These are phyloP conservation scores for Penicillium sp. DNA, from an alignment of 2,329 filamentous ascomycete genomes.

Conservation along the genomic window DNA sequence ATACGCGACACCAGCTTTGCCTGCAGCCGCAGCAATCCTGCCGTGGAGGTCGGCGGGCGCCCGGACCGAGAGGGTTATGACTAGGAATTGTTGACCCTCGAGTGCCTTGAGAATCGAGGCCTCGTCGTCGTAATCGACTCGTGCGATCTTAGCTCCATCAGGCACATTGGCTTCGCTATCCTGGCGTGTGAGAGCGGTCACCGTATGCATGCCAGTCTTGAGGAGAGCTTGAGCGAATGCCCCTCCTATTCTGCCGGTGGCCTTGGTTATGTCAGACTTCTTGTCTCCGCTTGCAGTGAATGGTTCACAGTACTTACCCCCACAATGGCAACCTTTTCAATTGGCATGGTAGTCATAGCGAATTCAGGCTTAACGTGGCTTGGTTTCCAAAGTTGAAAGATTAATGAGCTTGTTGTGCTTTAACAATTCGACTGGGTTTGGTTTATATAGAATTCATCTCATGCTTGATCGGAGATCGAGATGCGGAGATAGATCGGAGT, in stretches of 20 bases:
- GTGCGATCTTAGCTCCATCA: conserved; percentile 42
- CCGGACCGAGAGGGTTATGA: conserved; percentile 52
- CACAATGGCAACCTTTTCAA: conserved; percentile 39
- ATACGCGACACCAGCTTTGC: conserved; percentile 55
- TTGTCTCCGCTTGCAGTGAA: background rate
- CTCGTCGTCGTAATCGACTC: conserved; percentile 52
- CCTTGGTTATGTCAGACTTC: conserved; percentile 24
- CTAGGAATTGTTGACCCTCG: conserved; percentile 55
- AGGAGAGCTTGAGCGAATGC: conserved; percentile 42
- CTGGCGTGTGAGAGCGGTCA: conserved; percentile 53
- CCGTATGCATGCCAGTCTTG: conserved; percentile 49
- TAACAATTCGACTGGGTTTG: too few relatives aligned
- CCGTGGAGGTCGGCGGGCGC: conserved; percentile 48
- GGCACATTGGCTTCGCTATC: conserved; percentile 45
- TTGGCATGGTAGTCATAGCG: conserved; percentile 12
- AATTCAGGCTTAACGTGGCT: background rate
- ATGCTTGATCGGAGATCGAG: background rate
- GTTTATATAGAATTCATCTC: background rate
- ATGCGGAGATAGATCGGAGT: background rate
- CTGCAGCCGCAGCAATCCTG: conserved; percentile 57
- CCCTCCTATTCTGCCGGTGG: conserved; percentile 34
- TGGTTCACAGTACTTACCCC: conserved; percentile 28
- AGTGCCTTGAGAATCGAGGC: conserved; percentile 52
- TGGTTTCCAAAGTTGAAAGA: too few relatives aligned
- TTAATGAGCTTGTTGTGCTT: too few relatives aligned